Evolutionary conservation across 345 rosid genomes (phyloP).

Genomic region (Pelargonium nanum): DNA sequence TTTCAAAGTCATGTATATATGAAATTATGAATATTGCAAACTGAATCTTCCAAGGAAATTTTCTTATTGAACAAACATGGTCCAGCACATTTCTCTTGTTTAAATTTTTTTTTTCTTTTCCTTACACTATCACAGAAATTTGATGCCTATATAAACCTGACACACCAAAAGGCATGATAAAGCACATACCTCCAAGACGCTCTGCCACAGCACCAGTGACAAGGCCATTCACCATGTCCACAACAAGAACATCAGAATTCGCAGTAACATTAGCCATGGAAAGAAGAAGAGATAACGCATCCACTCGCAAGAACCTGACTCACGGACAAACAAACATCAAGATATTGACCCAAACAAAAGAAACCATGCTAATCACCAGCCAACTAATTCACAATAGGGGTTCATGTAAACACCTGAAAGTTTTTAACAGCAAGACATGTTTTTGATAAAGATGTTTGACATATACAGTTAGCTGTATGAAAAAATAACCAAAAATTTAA

Average conservation of each 20-base stretch:
- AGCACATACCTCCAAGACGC: slow-evolving; percentile 64
- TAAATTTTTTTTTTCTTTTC: background rate
- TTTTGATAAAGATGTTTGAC: background rate
- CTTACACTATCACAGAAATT: background rate
- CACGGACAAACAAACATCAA: slow-evolving; percentile 4
- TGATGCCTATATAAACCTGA: background rate
- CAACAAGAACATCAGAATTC: slow-evolving; percentile 67
- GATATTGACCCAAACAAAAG: background rate
- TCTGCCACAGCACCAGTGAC: slow-evolving; percentile 93
- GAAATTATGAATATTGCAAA: no score
- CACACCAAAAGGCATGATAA: background rate
- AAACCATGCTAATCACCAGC: no score
- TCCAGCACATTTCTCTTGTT: no score
- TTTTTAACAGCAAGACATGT: background rate
- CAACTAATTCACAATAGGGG: background rate
- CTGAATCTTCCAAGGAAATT: no score
- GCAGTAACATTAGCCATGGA: slow-evolving; percentile 76
- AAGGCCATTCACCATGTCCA: slow-evolving; percentile 92
- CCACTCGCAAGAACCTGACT: slow-evolving; percentile 67
- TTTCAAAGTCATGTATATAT: background rate
- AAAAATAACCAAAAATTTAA: no score
- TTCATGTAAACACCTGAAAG: background rate
- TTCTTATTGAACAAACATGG: no score
- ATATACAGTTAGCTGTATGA: background rate
- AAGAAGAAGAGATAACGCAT: slow-evolving; percentile 72